A percentile compares a stretch with the other conserved stretches of the same genome.
Conservation (phyloP, 139 green algal species). For the Closterium sp. region DNA sequence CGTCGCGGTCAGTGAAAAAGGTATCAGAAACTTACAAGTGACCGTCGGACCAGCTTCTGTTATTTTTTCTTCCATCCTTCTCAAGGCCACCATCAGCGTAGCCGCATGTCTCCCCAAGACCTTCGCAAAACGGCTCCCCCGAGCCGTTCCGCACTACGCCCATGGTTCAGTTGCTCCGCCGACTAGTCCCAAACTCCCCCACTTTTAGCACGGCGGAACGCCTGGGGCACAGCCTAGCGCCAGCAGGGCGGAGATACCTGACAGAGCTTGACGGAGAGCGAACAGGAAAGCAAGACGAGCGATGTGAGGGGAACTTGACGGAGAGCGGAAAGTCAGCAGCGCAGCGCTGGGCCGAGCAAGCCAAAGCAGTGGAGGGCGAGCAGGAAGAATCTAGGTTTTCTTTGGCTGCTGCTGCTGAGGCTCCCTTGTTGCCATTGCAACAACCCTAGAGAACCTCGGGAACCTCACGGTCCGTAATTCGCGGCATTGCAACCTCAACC, state of each 20-base stretch:
- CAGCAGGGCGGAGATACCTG: neutral
- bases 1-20: neutral
- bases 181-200: neutral
- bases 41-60: neutral
- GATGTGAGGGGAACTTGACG: neutral
- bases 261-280: neutral
- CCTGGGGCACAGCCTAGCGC: neutral
- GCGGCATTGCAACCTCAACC: neutral
- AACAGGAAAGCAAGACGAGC: neutral
- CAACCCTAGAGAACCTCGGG: neutral
- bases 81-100: neutral
- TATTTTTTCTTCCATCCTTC: too few species aligned
- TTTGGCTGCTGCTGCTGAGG: neutral
- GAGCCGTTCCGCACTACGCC: too few species aligned
- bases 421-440: neutral
- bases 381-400: neutral
- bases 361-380: neutral
- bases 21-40: neutral
- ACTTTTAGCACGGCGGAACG: neutral
- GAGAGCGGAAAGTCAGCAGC: neutral
- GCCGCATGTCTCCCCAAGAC: neutral
- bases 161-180: neutral
- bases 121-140: neutral
- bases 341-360: too few species aligned
- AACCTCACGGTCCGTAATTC: neutral